phyloP scores from a whole-genome alignment of 1,284 basidiomycete species.

The Bothia castanella region DNA sequence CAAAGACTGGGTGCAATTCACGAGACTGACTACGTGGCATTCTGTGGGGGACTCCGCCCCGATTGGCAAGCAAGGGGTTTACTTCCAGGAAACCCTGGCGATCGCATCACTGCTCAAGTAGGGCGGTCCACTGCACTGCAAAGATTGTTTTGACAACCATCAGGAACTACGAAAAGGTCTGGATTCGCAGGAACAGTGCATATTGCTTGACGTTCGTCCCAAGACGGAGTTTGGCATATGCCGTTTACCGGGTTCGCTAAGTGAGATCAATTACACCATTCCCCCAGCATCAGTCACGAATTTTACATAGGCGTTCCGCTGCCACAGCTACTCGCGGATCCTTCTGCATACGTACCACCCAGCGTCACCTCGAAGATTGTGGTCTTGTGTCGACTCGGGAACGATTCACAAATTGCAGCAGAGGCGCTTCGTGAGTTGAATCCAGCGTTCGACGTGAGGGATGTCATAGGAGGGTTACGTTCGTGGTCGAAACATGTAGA shows the following conservation, averaged over 20 bases:
- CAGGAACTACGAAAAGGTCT: slow-evolving; percentile 36
- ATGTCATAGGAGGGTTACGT: slow-evolving; percentile 75
- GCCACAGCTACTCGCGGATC: slow-evolving; percentile 55
- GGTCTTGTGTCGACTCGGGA: slow-evolving; percentile 85
- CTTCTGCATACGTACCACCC: slow-evolving; percentile 38
- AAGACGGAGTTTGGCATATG: slow-evolving; percentile 85
- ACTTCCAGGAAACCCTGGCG: slow-evolving; percentile 32
- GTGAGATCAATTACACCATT: slow-evolving; percentile 43
- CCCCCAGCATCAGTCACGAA: neutral
- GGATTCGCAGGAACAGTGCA: slow-evolving; percentile 37
- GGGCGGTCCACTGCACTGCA: neutral
- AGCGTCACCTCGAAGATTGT: slow-evolving; percentile 36
- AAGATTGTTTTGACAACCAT: neutral
- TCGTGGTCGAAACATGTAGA: slow-evolving; percentile 78
- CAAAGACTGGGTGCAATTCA: slow-evolving; percentile 44
- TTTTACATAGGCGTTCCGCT: slow-evolving; percentile 62
- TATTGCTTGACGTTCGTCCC: slow-evolving; percentile 82
- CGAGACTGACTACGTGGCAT: slow-evolving; percentile 69
- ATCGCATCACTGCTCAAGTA: slow-evolving; percentile 53
- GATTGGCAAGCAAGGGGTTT: slow-evolving; percentile 61
- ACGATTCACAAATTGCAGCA: slow-evolving; percentile 89
- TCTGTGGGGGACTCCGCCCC: slow-evolving; percentile 67
- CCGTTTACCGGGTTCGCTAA: slow-evolving; percentile 68
- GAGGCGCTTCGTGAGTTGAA: slow-evolving; percentile 50
- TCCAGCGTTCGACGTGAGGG: slow-evolving; percentile 45